Evolutionary conservation across 352 stramenopile genomes (phyloP).

Genomic region (Phytopythium helicoides): DNA sequence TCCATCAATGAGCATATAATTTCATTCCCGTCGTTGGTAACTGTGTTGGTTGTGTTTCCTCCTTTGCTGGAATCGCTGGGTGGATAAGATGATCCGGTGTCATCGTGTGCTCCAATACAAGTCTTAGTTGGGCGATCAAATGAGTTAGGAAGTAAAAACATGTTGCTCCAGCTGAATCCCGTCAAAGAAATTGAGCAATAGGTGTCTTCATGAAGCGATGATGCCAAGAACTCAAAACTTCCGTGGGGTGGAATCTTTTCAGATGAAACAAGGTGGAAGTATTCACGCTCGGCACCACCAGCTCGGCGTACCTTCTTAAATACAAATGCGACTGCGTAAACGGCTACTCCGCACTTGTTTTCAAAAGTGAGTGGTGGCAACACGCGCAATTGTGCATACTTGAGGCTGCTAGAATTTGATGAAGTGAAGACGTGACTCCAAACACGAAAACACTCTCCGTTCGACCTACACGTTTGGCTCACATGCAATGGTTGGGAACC

Average conservation of each 20-base stretch:
- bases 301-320: slow-evolving; percentile 75
- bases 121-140: slow-evolving; percentile 10
- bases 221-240: slow-evolving; percentile 58
- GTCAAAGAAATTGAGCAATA: slow-evolving; percentile 79
- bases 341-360: slow-evolving; percentile 73
- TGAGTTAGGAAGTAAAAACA: slow-evolving; percentile 50
- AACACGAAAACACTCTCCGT: slow-evolving; percentile 70
- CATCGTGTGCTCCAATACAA: background rate
- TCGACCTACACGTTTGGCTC: slow-evolving; percentile 64
- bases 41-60: slow-evolving; percentile 16
- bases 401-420: slow-evolving; percentile 59
- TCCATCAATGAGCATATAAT: slow-evolving; percentile 55
- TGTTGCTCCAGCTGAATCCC: slow-evolving; percentile 74
- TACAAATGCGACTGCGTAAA: slow-evolving; percentile 70
- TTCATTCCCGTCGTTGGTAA: slow-evolving; percentile 12
- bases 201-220: slow-evolving; percentile 70
- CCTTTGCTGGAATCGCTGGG: slow-evolving; percentile 7
- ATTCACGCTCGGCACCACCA: slow-evolving; percentile 55
- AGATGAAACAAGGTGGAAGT: slow-evolving; percentile 71
- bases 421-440: slow-evolving; percentile 60
- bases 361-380: slow-evolving; percentile 67
- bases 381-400: slow-evolving; percentile 69
- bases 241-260: slow-evolving; percentile 48
- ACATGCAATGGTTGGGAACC: slow-evolving; percentile 68
- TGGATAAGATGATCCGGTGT: background rate